Base-by-base conservation (phyloP, 768 basidiomycete species). In the Xerocomus brunneocitrinus region DNA sequence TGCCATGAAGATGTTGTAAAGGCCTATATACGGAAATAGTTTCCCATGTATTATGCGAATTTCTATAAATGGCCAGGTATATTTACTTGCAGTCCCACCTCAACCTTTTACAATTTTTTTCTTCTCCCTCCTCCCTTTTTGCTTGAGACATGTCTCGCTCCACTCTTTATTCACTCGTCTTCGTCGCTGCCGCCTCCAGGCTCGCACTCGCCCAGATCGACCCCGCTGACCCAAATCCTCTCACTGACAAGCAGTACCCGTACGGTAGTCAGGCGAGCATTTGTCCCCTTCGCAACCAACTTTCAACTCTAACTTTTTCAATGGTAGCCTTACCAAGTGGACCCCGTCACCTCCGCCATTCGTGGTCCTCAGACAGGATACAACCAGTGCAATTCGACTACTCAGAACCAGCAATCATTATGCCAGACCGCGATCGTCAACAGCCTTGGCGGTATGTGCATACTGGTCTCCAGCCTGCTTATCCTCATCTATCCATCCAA, bases 361-460 rank as follows among this genome's bases (percentile, higher is more conserved):
- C 83, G 87, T 59, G 87, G 85, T 10, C 64, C 71, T 13, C 87
- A 89, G 64, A 50, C 48, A 7, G 87, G 87, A 5, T 87, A 82
- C 75, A 87, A 86, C 66, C 59, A 71, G 3, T 88, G 85, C 62
- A 89, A 87, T 70, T 79, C 81, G 2, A 81, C 84, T 31, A 88
- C 87, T 1, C 74, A 82, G 55, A 78, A 75, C 69, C 80, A 79
- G 56, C 48, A 73, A 3, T 86, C 88, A 0, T 58, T 76, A 8
- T 91, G 89, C 65, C 89, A 91, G 69, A 91, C 87, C 1, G 70
- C 73, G 10, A 77, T 81, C 62, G 66, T 85, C 38, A 89, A 89
- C 80, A 75, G 62, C 55, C 75, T 79, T 3, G 60, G 58, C 4
- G 74, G 81, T 70, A 28, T 8, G 53, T 46, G 2, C 12, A 12